Base-by-base conservation (phyloP, 164 flowering plant genomes). In the Piper betle region DNA sequence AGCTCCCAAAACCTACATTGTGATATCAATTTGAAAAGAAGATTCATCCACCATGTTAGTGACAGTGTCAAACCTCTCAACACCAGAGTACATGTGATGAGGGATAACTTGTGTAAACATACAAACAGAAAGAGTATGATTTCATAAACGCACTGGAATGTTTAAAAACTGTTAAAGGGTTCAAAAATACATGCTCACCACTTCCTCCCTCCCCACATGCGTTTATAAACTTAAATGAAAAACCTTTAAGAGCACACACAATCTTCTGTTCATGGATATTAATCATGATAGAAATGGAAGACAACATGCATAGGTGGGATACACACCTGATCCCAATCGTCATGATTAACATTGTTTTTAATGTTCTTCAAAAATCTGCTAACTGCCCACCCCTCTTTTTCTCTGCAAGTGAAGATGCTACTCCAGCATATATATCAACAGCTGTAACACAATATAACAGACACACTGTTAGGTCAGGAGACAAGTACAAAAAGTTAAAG, bases 371-470 rank as follows among this genome's bases (percentile, higher is more conserved):
- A 79, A 75, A 85, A 64, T 93, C 99, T 20, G 95, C 88, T 65
- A 93, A 74, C 58, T 88, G 97, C 50, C 94, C 77, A 48, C 97
- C 99, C 68, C 72, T 88, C 73, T 93, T 93, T 62, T 96, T 84
- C 68, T 93, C 99, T 62, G 97, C 97, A 56, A 90, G 92, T 59
- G 97, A 90, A 74, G 97, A 83, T 74, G 97, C 96, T 68, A 93
- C 99, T 57, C 80, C 95, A 66, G 99, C 99, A 77, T 90, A 93
- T 62, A 93, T 93, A 73, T 93, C 93, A 62, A 90, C 97, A 80
- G 96, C 99, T 93, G 82, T 63, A 74, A 64, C 5, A 17, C 10
- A 59, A 19, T 39, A 37, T 18, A 18, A 39, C 39, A n/a, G 37
- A 48, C 41, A 38, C 41, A 4, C 48, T n/a, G 40, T 42, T 37